phyloP scores from a whole-genome alignment of 139 green algal genomes.

The Spirogloea muscicola region DNA sequence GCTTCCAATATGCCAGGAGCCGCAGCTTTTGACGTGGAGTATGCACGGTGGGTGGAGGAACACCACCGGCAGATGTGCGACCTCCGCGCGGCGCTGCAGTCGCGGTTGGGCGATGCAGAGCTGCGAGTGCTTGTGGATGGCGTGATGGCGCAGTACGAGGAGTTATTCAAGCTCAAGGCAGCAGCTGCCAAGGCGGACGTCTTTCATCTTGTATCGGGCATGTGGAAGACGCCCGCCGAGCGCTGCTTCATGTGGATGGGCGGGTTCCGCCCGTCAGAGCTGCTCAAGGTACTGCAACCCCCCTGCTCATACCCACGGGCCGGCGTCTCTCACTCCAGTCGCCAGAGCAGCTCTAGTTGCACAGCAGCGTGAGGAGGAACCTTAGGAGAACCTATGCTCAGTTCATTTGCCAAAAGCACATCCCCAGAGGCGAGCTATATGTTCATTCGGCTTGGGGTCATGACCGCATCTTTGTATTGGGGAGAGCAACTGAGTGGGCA shows the following conservation, averaged over 20 bases:
- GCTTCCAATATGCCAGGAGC: too few relatives aligned
- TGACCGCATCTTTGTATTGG: too few relatives aligned
- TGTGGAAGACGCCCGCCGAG: slow-evolving; percentile 50
- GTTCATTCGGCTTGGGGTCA: too few relatives aligned
- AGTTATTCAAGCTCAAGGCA: slow-evolving; percentile 41
- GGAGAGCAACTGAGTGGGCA: too few relatives aligned
- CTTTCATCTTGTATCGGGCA: slow-evolving; percentile 45
- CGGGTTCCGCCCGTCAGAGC: slow-evolving; percentile 43
- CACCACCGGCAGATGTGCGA: slow-evolving; percentile 37
- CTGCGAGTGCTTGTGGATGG: slow-evolving; percentile 25
- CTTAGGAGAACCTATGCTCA: too few relatives aligned
- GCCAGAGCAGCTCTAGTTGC: too few relatives aligned
- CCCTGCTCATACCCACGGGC: too few relatives aligned
- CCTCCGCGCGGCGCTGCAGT: slow-evolving; percentile 30
- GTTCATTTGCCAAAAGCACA: too few relatives aligned
- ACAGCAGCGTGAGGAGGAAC: too few relatives aligned
- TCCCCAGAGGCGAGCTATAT: too few relatives aligned
- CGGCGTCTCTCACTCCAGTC: too few relatives aligned
- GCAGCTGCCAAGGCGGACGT: slow-evolving; percentile 41
- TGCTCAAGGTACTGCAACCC: slow-evolving; percentile 33
- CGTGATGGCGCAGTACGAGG: slow-evolving; percentile 36
- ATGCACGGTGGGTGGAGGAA: slow-evolving; percentile 43
- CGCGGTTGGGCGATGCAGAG: slow-evolving; percentile 16
- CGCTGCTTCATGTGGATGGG: slow-evolving; percentile 52
- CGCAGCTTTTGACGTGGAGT: slow-evolving; percentile 43